Base-by-base conservation (phyloP, 2,329 filamentous ascomycete species). In the Microsporum ferrugineum region DNA sequence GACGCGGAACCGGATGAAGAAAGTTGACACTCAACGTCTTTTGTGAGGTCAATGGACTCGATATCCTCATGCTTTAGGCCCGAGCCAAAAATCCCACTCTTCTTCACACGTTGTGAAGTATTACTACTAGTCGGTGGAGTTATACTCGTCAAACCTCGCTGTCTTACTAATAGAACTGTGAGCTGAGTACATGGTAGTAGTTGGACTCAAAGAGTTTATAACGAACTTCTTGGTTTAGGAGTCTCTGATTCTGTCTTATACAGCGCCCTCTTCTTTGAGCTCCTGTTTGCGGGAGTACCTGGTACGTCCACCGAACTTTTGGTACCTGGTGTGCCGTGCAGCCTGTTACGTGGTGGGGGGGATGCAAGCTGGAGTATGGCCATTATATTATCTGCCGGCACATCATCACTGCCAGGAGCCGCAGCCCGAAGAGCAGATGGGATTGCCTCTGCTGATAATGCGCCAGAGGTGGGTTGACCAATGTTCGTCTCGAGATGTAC, bases 31-130 rank as follows among this genome's bases (percentile, higher is more conserved):
- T 72, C 72, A 33, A 5, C 27, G 29, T 53, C 49, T 29, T 53
- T 53, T 27, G 75, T 78, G 59, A 78, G 65, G 65, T 79, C 77
- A 63, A 79, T 74, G 2, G 77, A 73, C 65, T 77, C 76, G 43
- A 79, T 72, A 41, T 70, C 70, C 59, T 71, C 65, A 2, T 39
- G 49, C 31, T 57, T 34, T 5, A 59, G 27, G 12, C 36, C 38
- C 5, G 51, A 49, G 27, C 45, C 41, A 57, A 14, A 63, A 56
- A 43, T 49, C 3, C 10, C 51, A 33, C 4, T 27, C 34, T 59
- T 45, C 36, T 47, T 62, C 31, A 57, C 10, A 3, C 36, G 58
- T 5, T 14, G 36, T 55, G 38, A 39, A 10, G 29, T 61, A 5
- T 68, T 67, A 39, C 39, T 59, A 12, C 34, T 59, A 8, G 17